A percentile compares a stretch with the other conserved stretches of the same genome.
Conservation (phyloP, 768 basidiomycete genomes). For the Mycena galopus region DNA sequence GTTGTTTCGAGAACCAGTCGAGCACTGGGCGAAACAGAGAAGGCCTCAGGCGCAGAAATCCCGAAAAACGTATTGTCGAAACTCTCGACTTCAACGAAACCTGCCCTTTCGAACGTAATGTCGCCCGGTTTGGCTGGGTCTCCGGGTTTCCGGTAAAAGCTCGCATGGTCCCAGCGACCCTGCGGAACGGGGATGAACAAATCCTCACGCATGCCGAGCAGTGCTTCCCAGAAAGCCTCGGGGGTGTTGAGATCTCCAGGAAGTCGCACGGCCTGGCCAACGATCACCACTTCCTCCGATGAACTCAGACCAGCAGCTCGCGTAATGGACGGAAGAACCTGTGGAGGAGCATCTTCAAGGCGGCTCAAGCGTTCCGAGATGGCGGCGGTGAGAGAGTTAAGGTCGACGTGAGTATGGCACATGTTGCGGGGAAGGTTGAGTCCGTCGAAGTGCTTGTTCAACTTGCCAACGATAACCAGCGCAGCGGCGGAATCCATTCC, state of each 20-base stretch:
- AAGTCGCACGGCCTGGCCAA: conserved; percentile 51
- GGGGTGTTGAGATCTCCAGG: conserved; percentile 50
- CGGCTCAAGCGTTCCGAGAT: no score
- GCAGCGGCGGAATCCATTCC: conserved; percentile 54
- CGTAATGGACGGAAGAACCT: neutral
- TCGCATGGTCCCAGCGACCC: conserved; percentile 53
- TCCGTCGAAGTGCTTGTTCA: conserved; percentile 38
- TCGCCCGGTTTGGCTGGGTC: no score
- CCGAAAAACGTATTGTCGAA: no score
- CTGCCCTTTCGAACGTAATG: no score
- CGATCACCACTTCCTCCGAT: conserved; percentile 50
- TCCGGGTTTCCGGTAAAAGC: no score
- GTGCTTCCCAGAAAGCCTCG: conserved; percentile 49
- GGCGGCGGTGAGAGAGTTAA: conserved; percentile 44
- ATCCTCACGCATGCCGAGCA: conserved; percentile 48
- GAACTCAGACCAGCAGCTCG: neutral
- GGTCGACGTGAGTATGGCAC: conserved; percentile 50
- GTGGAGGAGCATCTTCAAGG: neutral
- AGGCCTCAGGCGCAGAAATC: no score
- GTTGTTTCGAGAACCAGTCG: conserved; percentile 51
- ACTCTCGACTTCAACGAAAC: no score
- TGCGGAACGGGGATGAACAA: conserved; percentile 46
- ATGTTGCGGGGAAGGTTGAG: conserved; percentile 48
- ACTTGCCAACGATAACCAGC: no score
- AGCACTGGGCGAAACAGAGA: conserved; percentile 44